These are phyloP conservation scores for Saturnispora sekii DNA, from an alignment of 805 yeast genomes.

Conservation along the genomic window DNA sequence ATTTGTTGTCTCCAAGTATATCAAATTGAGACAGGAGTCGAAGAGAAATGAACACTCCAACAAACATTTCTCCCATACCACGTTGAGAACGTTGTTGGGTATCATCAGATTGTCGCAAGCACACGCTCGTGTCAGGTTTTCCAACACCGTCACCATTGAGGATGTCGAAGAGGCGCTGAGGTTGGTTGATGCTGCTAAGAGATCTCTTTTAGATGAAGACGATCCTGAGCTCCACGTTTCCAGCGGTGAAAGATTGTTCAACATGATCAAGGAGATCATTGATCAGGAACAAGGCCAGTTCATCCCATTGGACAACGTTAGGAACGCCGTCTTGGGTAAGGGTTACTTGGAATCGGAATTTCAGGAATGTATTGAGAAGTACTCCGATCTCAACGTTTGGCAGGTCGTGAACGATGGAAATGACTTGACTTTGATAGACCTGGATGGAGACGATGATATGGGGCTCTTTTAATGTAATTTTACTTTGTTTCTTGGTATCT, in stretches of 20 bases:
- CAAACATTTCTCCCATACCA: constrained; percentile 79
- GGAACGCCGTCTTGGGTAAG: constrained; percentile 59
- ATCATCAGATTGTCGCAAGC: constrained; percentile 92
- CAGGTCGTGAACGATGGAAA: constrained; percentile 64
- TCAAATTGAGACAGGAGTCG: constrained; percentile 87
- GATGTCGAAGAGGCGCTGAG: constrained; percentile 97
- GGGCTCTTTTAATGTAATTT: neutral
- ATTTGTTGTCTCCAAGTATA: constrained; percentile 76
- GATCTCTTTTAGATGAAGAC: constrained; percentile 56
- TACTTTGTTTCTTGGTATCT: neutral
- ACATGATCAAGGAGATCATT: constrained; percentile 46
- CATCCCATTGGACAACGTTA: constrained; percentile 39
- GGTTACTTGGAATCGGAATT: constrained; percentile 80
- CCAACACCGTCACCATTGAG: constrained; percentile 53
- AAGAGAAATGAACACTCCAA: constrained; percentile 67
- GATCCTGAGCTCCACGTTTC: constrained; percentile 49
- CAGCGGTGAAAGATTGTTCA: constrained; percentile 59
- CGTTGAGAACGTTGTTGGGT: constrained; percentile 91
- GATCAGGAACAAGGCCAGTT: constrained; percentile 22
- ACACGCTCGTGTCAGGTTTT: constrained; percentile 79
- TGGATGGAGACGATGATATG: constrained; percentile 24
- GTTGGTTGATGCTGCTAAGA: constrained; percentile 76
- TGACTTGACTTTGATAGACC: constrained; percentile 45
- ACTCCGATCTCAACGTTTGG: constrained; percentile 66
- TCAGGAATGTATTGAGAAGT: constrained; percentile 65